Base-by-base conservation (phyloP, 345 rosid species). In the Salix koriyanagi region DNA sequence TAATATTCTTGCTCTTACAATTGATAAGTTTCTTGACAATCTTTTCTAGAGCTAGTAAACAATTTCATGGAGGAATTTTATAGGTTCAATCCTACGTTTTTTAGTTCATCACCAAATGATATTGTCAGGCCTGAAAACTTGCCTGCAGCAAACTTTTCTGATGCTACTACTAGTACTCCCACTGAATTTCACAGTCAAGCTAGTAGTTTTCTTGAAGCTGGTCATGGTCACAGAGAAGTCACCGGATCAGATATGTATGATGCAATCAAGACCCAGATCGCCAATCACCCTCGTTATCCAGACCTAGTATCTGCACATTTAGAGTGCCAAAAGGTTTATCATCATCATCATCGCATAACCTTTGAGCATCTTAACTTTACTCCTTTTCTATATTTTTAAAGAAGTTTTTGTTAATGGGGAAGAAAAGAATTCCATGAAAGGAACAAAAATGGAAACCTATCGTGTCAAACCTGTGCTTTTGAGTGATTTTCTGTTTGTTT, bases 231-330 rank as follows among this genome's bases (percentile, higher is more conserved):
- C 66, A n/a, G 2, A 39, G 61, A 73, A 67, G 76, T 50, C 19
- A 46, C 73, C 60, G 86, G 81, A 73, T 78, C 89, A 58, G 81
- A 78, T 42, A 77, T 80, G 75, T 74, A 80, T 77, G 86, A 85
- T 81, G 84, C 89, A 77, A 82, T 85, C 79, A 90, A 89, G 81
- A 71, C 85, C 76, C 91, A 86, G 89, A 90, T 90, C 80, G 83
- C 92, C 50, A 69, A 62, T 82, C 94, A 90, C 81, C 91, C 92
- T 61, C 87, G 79, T 68, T 90, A 87, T 80, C 91, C 91, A 28
- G 74, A 88, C 79, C 74, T 90, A 34, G 73, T 90, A 0, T 85
- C 94, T 82, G 91, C 90, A 21, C 82, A 86, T 76, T 78, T 89
- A 39, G 85, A 87, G 46, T 90, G 92, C 77, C 90, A 84, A 76